Conservation (phyloP, 2,329 filamentous ascomycete species). For the Diaporthe destruens region DNA sequence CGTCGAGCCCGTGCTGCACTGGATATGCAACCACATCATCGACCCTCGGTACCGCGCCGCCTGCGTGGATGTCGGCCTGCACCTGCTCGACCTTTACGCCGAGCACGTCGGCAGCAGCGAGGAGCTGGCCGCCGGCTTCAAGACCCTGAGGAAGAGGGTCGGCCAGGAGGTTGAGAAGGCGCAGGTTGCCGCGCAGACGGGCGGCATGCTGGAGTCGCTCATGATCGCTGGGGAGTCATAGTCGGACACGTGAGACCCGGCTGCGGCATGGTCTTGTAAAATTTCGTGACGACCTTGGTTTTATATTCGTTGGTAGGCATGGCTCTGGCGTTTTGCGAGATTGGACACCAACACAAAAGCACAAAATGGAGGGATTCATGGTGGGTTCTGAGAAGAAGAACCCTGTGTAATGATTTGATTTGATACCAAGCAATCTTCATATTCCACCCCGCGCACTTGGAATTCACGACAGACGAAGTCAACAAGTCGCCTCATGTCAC, state of each 20-base stretch:
- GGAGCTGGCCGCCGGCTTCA: slow-evolving; percentile 79
- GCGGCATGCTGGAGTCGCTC: slow-evolving; percentile 85
- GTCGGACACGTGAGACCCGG: neutral
- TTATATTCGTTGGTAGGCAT: slow-evolving; percentile 34
- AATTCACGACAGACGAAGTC: neutral
- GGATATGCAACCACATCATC: slow-evolving; percentile 83
- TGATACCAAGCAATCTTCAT: slow-evolving; percentile 36
- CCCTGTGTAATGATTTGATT: slow-evolving; percentile 35
- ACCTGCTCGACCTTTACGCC: slow-evolving; percentile 89
- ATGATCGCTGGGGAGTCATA: slow-evolving; percentile 58
- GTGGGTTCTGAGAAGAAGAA: neutral
- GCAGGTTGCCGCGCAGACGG: slow-evolving; percentile 83
- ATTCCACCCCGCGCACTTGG: neutral
- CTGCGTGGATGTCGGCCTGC: slow-evolving; percentile 84
- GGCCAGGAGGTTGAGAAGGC: slow-evolving; percentile 83
- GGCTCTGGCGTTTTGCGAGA: slow-evolving; percentile 40
- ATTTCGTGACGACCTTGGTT: neutral
- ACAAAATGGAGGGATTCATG: neutral
- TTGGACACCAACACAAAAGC: slow-evolving; percentile 15
- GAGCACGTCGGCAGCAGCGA: slow-evolving; percentile 80
- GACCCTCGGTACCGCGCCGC: slow-evolving; percentile 85
- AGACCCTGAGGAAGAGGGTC: slow-evolving; percentile 77
- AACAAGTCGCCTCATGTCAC: neutral
- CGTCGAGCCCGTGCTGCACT: slow-evolving; percentile 85
- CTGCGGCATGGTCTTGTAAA: neutral